Base-by-base conservation (phyloP, 257 asterid genomes). In the Echium plantagineum region DNA sequence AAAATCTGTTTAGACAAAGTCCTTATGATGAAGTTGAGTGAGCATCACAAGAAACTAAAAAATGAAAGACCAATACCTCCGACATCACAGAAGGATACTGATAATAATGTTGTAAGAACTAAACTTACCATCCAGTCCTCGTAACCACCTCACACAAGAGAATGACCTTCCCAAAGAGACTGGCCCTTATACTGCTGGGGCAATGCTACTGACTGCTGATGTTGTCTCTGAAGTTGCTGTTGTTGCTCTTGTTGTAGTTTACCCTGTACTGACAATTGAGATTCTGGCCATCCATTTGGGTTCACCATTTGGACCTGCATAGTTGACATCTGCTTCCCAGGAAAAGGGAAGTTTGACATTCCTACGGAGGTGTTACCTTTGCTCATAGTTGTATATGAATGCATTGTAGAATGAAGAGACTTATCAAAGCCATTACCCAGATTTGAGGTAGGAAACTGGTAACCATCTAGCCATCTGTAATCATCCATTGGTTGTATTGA, bases 391-490 rank as follows among this genome's bases (percentile, higher is more conserved):
- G 62, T 74, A 66, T 71, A 69, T 17, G 74, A 48, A 53, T 78
- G 80, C 28, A 77, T 78, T 53, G 71, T 66, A 20, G 72, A 83
- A 78, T 78, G 80, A 26, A 69, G 19, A 15, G 86, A 74, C 67
- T 65, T 78, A 58, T 67, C 71, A 63, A 75, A 75, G n/a, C 89
- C 97, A 64, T 61, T 70, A 62, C 81, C 75, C 60, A 66, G 83
- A 66, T 78, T 81, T 61, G 80, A 75, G 22, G 90, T 54, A 42
- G 94, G 80, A 42, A 86, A 72, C 66, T 70, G 85, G 78, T 86
- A 80, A 15, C 94, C 96, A 77, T 80, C 98, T 13, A 87, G 79
- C 98, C 98, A 90, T 76, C 91, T 74, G 69, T 88, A 91, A 77
- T 91, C 85, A 71, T 91, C 98, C 70, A 81, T 66, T 55, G 66